Percentiles rank a stretch among this genome's conserved stretches.
These are phyloP conservation scores for Acanthamoeba castellanii DNA, from an alignment of 208 protist genomes.

Conservation along the genomic window DNA sequence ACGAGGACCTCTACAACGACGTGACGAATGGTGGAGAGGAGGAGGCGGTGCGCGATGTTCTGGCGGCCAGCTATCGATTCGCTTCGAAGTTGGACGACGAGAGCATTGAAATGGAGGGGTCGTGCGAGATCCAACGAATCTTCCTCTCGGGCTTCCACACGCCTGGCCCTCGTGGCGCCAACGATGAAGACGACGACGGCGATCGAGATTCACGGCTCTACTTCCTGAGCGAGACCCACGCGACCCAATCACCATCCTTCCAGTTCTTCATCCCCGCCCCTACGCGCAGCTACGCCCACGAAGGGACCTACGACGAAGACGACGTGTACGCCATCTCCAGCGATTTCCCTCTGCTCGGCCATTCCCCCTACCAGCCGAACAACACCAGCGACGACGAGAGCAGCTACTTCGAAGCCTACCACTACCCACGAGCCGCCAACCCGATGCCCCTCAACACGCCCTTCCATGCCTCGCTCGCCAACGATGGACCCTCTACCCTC, in stretches of 20 bases:
- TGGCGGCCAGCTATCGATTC: neutral
- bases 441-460: conserved; percentile 22
- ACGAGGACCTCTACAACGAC: neutral
- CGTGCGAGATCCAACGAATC: neutral
- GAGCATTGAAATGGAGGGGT: neutral
- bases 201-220: neutral
- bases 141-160: conserved; percentile 19
- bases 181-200: neutral
- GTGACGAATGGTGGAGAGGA: neutral
- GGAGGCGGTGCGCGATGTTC: neutral
- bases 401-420: neutral
- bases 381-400: neutral
- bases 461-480: neutral
- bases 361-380: neutral
- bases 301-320: neutral
- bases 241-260: neutral
- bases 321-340: neutral
- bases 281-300: neutral
- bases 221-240: neutral
- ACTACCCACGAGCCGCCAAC: neutral
- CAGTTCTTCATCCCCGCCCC: neutral
- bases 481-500: neutral
- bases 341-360: neutral
- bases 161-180: neutral
- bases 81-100: neutral